Base-by-base conservation (phyloP, 2,329 filamentous ascomycete species). In the Penicillium sp. region DNA sequence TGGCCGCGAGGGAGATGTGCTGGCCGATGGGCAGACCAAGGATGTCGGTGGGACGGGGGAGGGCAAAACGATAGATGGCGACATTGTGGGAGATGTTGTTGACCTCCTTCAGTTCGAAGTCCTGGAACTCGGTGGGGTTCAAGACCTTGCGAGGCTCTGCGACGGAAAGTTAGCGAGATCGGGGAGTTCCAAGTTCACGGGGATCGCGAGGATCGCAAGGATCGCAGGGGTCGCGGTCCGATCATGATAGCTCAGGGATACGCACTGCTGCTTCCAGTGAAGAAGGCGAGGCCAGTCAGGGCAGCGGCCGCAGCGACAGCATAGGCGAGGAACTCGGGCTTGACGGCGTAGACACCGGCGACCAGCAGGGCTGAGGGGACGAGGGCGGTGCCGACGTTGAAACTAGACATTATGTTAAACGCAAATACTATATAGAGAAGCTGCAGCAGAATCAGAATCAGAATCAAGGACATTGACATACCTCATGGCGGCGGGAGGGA, bases 21-120 rank as follows among this genome's bases (percentile, higher is more conserved):
- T 99, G 94, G 70, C 94, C 94, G 78, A 97, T 97, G 62, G 94
- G 93, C 36, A 97, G 89, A 68, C 94, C 94, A 67, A 97, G 90
- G 72, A 97, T 91, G 62, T 89, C 84, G 65, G 80, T 87, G 33
- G 86, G 78, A 45, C 81, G 81, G 51, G 92, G 92, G 33, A 99
- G 89, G 60, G 83, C 82, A 79, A 97, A 97, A 68, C 94, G 91
- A 82, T 97, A 99, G 79, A 99, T 96, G 75, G 93, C 92, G 54
- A 96, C 93, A 81, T 99, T 99, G 84, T 97, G 94, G 26, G 93
- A 96, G 68, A 97, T 87, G 61, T 95, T 83, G 12, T 88, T 97
- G 84, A 97, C 97, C 76, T 97, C 90, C 75, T 89, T 87, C 64
- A 99, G 87, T 72, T 90, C 87, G 70, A 97, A 97, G 52, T 96